These are phyloP conservation scores for Coccinonectria pachysandricola DNA, from an alignment of 2,329 filamentous ascomycete genomes.

Conservation along the genomic window DNA sequence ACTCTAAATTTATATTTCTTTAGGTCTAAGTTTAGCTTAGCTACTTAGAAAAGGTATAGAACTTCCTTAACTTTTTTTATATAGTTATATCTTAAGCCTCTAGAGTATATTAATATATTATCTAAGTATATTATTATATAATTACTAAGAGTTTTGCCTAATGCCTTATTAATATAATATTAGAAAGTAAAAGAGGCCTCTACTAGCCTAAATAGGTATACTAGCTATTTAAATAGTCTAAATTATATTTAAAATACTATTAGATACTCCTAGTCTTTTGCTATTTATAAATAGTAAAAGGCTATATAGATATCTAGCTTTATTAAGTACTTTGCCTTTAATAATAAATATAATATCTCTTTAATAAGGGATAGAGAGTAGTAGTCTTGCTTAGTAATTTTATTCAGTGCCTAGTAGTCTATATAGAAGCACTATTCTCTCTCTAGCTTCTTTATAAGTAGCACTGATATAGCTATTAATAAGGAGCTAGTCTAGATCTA, in stretches of 20 bases:
- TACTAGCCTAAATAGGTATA: not conserved
- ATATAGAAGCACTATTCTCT: not conserved
- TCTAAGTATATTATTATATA: not conserved
- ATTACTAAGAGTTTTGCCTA: not conserved
- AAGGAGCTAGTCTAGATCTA: not conserved
- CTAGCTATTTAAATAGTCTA: not conserved
- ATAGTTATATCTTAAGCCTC: not conserved
- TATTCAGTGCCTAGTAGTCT: not conserved
- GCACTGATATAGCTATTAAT: not conserved
- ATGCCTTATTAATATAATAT: slow-evolving; percentile 1
- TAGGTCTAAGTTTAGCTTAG: not conserved
- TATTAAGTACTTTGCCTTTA: not conserved
- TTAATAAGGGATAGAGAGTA: not conserved
- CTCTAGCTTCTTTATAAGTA: no score
- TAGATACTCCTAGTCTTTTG: not conserved
- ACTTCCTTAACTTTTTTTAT: not conserved
- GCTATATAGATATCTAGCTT: not conserved
- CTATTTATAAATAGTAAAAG: not conserved
- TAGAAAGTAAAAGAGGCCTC: no score
- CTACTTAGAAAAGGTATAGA: not conserved
- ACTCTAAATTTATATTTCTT: slow-evolving; percentile 1
- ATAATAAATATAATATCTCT: not conserved
- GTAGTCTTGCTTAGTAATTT: not conserved
- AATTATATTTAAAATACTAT: slow-evolving; percentile 1
- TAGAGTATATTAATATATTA: not conserved